A percentile compares a stretch with the other conserved stretches of the same genome.
These are phyloP conservation scores for Coprinellus micaceus DNA, from an alignment of 768 basidiomycete species.

Conservation along the genomic window DNA sequence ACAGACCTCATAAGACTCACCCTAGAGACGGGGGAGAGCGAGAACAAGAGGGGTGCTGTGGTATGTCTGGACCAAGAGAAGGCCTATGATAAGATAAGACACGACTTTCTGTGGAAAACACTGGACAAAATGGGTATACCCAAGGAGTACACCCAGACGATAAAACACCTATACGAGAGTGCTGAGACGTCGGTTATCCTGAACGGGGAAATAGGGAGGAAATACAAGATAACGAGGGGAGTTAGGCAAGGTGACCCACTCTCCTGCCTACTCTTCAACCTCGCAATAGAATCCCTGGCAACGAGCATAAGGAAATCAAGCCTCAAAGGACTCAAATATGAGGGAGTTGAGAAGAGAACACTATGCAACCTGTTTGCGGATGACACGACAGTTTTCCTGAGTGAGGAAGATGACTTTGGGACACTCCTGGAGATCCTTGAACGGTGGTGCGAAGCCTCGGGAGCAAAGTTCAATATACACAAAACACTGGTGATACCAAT, in stretches of 20 bases:
- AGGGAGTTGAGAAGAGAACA: slow-evolving; percentile 16
- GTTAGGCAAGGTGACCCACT: slow-evolving; percentile 36
- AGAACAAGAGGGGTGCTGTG: slow-evolving; percentile 23
- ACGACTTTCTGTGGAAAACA: slow-evolving; percentile 25
- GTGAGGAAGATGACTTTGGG: slow-evolving; percentile 21
- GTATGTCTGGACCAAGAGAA: slow-evolving; percentile 35
- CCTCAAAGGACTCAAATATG: slow-evolving; percentile 24
- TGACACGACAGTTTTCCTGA: slow-evolving; percentile 36
- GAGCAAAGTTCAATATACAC: slow-evolving; percentile 37
- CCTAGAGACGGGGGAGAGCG: slow-evolving; percentile 19
- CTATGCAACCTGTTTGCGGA: slow-evolving; percentile 37
- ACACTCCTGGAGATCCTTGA: slow-evolving; percentile 24
- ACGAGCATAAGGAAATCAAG: slow-evolving; percentile 24
- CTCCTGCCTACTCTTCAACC: slow-evolving; percentile 35
- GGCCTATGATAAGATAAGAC: slow-evolving; percentile 32
- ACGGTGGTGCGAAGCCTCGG: slow-evolving; percentile 36
- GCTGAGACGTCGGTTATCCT: slow-evolving; percentile 29
- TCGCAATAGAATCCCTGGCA: slow-evolving; percentile 38
- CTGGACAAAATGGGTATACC: slow-evolving; percentile 18
- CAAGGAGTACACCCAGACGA: slow-evolving; percentile 18
- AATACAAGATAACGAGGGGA: slow-evolving; percentile 28
- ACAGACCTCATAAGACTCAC: slow-evolving; percentile 26
- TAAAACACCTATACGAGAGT: slow-evolving; percentile 26
- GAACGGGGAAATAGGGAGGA: slow-evolving; percentile 27
- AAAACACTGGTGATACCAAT: slow-evolving; percentile 41